phyloP scores from a whole-genome alignment of 306 rosid genomes.

The Trifolium pratense region DNA sequence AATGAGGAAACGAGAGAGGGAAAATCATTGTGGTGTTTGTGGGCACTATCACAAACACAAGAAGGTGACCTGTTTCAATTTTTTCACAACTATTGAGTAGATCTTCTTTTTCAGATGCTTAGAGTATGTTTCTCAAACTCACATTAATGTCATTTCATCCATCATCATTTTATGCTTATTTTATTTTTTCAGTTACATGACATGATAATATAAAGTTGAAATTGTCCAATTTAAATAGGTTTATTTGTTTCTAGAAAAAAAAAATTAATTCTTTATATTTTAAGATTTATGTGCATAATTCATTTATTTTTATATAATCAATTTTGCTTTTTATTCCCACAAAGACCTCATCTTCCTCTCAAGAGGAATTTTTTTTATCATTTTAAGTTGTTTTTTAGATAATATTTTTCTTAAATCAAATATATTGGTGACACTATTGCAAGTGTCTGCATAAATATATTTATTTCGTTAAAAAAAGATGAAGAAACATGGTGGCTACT shows the following conservation, averaged over 20 bases:
- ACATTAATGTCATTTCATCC: slow-evolving; percentile 23
- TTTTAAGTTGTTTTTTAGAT: not conserved
- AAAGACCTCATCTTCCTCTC: not conserved
- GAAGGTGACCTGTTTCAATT: slow-evolving; percentile 52
- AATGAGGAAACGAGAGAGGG: too few relatives aligned
- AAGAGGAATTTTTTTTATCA: not conserved
- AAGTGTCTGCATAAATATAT: slow-evolving; percentile 23
- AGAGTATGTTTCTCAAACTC: slow-evolving; percentile 20
- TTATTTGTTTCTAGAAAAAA: too few relatives aligned
- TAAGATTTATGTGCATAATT: slow-evolving; percentile 25
- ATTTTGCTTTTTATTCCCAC: slow-evolving; percentile 15
- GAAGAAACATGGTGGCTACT: slow-evolving; percentile 19
- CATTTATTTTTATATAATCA: not conserved
- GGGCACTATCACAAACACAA: too few relatives aligned
- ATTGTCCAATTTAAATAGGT: not conserved
- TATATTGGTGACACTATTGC: slow-evolving; percentile 6
- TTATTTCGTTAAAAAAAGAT: not conserved
- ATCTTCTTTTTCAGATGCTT: slow-evolving; percentile 49
- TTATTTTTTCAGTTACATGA: not conserved
- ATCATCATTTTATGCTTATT: slow-evolving; percentile 24
- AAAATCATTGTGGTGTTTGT: too few relatives aligned
- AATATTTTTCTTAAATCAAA: slow-evolving; percentile 8
- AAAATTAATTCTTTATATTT: too few relatives aligned
- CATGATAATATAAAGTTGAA: slow-evolving; percentile 14
- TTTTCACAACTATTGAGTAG: slow-evolving; percentile 38